A percentile compares a stretch with the other conserved stretches of the same genome.
Conservation (phyloP, 1,284 basidiomycete species). For the Malassezia furfur region DNA sequence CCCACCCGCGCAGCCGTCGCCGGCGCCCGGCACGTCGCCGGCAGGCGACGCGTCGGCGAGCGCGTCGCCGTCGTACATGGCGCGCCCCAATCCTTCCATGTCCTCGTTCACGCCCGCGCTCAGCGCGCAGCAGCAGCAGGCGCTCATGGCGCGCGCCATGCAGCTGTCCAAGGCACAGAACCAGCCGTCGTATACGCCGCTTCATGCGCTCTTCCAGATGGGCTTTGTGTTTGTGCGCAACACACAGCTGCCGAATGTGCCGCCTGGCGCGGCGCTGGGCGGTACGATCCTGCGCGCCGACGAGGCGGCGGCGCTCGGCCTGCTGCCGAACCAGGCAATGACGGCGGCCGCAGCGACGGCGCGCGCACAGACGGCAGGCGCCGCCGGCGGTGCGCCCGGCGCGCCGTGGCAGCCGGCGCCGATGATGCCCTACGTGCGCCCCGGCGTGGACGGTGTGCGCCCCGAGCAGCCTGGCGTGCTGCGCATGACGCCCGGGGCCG, state of each 20-base stretch:
- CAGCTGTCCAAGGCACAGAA: constrained; percentile 32
- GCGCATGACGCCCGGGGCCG: background rate
- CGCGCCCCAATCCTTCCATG: background rate
- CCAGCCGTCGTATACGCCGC: constrained; percentile 24
- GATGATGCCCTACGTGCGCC: background rate
- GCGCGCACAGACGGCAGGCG: background rate
- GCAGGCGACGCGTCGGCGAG: background rate
- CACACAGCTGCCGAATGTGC: constrained; percentile 26
- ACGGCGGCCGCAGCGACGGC: background rate
- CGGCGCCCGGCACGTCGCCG: background rate
- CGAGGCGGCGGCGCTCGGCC: constrained; percentile 34
- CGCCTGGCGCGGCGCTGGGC: constrained; percentile 22
- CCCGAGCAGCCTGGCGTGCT: constrained; percentile 9
- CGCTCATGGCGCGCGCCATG: constrained; percentile 28
- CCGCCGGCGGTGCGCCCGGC: background rate
- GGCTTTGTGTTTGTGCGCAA: constrained; percentile 41
- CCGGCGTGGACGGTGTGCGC: constrained; percentile 5
- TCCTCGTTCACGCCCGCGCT: constrained; percentile 28
- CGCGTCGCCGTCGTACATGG: background rate
- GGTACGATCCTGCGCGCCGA: constrained; percentile 39
- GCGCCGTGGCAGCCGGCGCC: background rate
- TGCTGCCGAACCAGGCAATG: constrained; percentile 23
- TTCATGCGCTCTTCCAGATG: constrained; percentile 35
- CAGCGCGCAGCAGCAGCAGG: constrained; percentile 33
- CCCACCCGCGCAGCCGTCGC: constrained; percentile 22